Conservation (phyloP, 805 yeast species). For the Yamadazyma olivae region DNA sequence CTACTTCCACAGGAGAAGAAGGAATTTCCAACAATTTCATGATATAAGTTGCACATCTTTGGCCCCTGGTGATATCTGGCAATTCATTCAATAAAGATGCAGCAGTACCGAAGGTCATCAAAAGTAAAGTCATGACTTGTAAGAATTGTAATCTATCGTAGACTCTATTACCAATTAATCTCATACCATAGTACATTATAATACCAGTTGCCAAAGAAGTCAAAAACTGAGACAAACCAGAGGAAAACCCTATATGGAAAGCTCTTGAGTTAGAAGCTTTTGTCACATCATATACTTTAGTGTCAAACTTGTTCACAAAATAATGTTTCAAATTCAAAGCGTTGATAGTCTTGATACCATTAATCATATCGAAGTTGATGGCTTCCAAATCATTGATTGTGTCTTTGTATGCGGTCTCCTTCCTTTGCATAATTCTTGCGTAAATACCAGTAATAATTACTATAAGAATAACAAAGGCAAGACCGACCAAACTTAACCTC, state of each 20-base stretch:
- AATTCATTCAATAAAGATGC: slow-evolving; percentile 56
- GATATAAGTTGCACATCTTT: slow-evolving; percentile 60
- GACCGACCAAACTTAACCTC: slow-evolving; percentile 81
- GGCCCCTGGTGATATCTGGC: slow-evolving; percentile 81
- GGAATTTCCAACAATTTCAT: slow-evolving; percentile 35
- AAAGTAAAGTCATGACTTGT: slow-evolving; percentile 65
- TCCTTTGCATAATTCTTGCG: slow-evolving; percentile 46
- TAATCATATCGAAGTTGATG: slow-evolving; percentile 48
- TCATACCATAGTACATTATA: slow-evolving; percentile 76
- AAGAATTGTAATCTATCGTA: slow-evolving; percentile 59
- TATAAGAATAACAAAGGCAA: slow-evolving; percentile 70
- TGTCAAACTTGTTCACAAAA: slow-evolving; percentile 41
- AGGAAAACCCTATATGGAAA: slow-evolving; percentile 61
- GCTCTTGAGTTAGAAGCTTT: slow-evolving; percentile 51
- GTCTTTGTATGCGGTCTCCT: slow-evolving; percentile 61
- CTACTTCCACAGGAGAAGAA: slow-evolving; percentile 33
- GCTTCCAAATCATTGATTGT: slow-evolving; percentile 54
- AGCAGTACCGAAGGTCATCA: slow-evolving; percentile 70
- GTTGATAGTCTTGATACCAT: slow-evolving; percentile 62
- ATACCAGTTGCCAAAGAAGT: slow-evolving; percentile 64
- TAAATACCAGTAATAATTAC: slow-evolving; percentile 49
- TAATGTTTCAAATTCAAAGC: slow-evolving; percentile 49
- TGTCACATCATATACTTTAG: slow-evolving; percentile 27
- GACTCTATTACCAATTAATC: slow-evolving; percentile 55
- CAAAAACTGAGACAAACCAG: slow-evolving; percentile 54